Conservation (phyloP, 1,284 basidiomycete species). For the Heterobasidion irregulare region DNA sequence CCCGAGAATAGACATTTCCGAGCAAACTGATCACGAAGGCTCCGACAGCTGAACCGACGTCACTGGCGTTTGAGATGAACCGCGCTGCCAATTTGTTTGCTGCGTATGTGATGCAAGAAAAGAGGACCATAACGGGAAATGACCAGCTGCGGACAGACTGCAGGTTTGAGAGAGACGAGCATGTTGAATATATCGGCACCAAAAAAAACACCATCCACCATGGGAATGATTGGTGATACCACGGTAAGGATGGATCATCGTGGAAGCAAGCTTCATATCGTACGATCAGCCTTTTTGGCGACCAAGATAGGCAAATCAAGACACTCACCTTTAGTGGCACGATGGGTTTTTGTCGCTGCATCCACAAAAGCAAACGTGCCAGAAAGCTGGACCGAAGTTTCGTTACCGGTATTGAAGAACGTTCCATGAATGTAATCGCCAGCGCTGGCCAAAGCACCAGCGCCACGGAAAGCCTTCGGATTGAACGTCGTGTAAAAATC, state of each 20-base stretch:
- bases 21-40: constrained; percentile 76
- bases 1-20: constrained; percentile 74
- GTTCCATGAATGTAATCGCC: constrained; percentile 47
- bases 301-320: not conserved
- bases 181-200: constrained; percentile 73
- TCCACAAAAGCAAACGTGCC: constrained; percentile 61
- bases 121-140: constrained; percentile 69
- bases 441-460: constrained; percentile 17
- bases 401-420: constrained; percentile 52
- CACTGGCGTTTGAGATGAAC: constrained; percentile 33
- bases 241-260: constrained; percentile 63
- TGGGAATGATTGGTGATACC: constrained; percentile 70
- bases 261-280: constrained; percentile 49
- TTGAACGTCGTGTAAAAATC: not conserved
- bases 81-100: constrained; percentile 42
- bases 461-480: not conserved
- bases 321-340: constrained; percentile 40
- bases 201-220: constrained; percentile 72
- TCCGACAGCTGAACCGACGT: constrained; percentile 67
- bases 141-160: constrained; percentile 65
- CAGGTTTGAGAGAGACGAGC: constrained; percentile 72
- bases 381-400: constrained; percentile 33
- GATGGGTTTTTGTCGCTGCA: constrained; percentile 20
- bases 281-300: not conserved
- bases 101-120: constrained; percentile 70